Conservation (phyloP, 768 basidiomycete genomes). For the Lentinula sp. region DNA sequence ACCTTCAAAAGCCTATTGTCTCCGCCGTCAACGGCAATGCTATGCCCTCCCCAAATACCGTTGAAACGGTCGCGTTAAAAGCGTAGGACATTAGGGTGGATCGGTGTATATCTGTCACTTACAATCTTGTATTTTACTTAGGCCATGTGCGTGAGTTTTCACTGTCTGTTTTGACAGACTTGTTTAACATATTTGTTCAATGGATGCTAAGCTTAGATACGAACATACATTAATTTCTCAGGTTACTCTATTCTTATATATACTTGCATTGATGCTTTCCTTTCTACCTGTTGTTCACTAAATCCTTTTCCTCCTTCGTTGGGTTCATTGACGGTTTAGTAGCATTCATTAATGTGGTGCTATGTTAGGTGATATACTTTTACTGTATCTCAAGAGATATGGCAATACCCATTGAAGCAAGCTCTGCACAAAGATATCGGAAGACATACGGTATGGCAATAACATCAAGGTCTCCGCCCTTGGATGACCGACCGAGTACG, state of each 20-base stretch:
- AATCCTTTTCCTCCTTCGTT: too few species aligned
- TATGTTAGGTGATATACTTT: background rate
- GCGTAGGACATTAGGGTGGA: background rate
- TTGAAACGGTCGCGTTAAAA: background rate
- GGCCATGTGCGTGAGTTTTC: background rate
- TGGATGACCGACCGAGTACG: constrained; percentile 50
- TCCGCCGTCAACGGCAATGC: background rate
- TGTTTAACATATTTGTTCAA: background rate
- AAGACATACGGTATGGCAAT: constrained; percentile 96
- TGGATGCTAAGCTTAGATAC: background rate
- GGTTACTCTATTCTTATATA: background rate
- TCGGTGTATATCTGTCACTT: background rate
- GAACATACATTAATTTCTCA: background rate
- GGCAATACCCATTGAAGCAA: constrained; percentile 98
- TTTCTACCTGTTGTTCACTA: background rate
- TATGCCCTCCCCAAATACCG: background rate
- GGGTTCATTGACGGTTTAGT: background rate
- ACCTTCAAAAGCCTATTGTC: background rate
- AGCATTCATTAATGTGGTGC: background rate
- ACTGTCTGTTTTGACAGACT: background rate
- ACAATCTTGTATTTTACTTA: background rate
- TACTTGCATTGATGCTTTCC: background rate
- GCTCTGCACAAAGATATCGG: constrained; percentile 88
- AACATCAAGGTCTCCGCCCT: constrained; percentile 86
- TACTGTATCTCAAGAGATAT: constrained; percentile 70